Conservation (phyloP, 805 yeast genomes). For the Candida dendrica region DNA sequence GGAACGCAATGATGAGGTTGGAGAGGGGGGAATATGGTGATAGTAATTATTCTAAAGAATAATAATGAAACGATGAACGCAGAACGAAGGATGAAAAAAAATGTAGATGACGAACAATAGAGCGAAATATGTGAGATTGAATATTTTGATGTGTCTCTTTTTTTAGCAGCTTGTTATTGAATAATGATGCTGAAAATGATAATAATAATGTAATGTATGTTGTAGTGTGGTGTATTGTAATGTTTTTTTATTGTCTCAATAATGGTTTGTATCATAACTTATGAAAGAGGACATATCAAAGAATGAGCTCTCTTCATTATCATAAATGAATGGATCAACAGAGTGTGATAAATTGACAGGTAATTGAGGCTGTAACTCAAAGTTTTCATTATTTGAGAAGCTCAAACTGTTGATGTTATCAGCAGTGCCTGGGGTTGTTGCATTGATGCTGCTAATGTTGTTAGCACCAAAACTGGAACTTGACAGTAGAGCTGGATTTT, state of each 20-base stretch:
- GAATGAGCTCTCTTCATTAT: neutral
- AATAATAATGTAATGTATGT: too few species aligned
- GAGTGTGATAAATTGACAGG: neutral
- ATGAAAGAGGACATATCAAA: neutral
- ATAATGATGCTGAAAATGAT: too few species aligned
- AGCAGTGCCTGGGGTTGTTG: neutral
- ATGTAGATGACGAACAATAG: neutral
- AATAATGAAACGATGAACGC: neutral
- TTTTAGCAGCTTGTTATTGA: too few species aligned
- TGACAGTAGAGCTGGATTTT: neutral
- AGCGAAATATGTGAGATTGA: neutral
- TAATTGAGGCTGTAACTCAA: neutral
- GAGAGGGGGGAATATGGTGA: too few species aligned
- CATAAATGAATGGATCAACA: neutral
- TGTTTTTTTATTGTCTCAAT: neutral
- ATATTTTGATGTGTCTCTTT: too few species aligned
- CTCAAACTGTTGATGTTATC: neutral
- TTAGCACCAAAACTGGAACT: neutral
- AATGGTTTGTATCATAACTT: neutral
- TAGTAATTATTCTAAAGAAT: neutral
- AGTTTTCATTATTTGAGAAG: neutral
- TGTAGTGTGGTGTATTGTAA: neutral
- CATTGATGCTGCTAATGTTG: neutral
- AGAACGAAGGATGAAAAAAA: neutral
- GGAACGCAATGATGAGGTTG: neutral